Percentiles rank a stretch among this genome's conserved stretches.
Conservation (phyloP, 148 eudicot genomes). For the Camellia lanceoleosa region DNA sequence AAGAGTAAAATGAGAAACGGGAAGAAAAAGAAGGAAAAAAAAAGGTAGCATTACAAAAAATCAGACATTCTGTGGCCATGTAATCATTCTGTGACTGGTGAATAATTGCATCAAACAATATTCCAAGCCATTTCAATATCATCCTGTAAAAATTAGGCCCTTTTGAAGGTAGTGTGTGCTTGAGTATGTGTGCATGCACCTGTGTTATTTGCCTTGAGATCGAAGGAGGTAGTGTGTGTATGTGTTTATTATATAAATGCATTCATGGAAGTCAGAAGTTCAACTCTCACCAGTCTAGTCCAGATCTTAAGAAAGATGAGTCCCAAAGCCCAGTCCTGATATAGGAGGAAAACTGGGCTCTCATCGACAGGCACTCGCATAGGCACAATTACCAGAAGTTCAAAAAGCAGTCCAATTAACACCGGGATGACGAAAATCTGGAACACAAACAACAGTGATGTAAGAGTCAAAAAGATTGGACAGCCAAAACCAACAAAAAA, state of each 20-base stretch:
- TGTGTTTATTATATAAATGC: neutral
- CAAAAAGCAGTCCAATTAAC: slow-evolving; percentile 90
- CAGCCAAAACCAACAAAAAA: neutral
- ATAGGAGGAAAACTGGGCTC: slow-evolving; percentile 95
- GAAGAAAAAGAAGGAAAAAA: neutral
- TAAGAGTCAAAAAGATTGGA: neutral
- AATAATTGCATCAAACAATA: neutral
- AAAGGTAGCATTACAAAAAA: neutral
- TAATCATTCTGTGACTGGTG: neutral
- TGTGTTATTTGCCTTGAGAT: neutral
- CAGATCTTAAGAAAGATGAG: slow-evolving; percentile 88
- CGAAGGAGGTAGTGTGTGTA: neutral
- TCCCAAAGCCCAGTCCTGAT: slow-evolving; percentile 99
- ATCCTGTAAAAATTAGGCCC: neutral
- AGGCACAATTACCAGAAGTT: slow-evolving; percentile 92
- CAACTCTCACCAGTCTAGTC: slow-evolving; percentile 82
- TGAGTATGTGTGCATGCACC: neutral
- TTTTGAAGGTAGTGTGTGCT: neutral
- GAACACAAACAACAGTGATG: slow-evolving; percentile 1
- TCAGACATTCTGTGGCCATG: neutral
- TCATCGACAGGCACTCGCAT: slow-evolving; percentile 97
- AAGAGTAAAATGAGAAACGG: too few relatives aligned
- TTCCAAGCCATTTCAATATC: neutral
- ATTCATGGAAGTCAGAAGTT: neutral
- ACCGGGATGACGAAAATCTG: slow-evolving; percentile 94